Conservation (phyloP, 768 basidiomycete genomes). For the Macrolepiota albuminosa region DNA sequence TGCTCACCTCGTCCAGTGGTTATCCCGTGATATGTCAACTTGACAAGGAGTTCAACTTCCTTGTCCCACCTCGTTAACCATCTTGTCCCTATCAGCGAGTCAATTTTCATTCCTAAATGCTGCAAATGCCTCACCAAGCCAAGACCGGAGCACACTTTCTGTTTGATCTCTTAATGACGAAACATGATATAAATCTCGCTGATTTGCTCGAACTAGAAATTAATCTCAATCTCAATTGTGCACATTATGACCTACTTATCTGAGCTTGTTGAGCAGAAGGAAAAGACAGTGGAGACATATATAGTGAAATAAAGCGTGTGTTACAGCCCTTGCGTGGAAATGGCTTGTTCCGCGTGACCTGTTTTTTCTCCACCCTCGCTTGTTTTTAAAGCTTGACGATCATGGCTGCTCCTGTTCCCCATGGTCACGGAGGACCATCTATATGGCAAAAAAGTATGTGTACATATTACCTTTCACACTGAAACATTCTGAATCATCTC, state of each 20-base stretch:
- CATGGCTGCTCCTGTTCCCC: slow-evolving; percentile 22
- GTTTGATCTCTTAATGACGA: slow-evolving; percentile 70
- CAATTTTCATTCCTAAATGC: background rate
- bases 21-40: slow-evolving; percentile 67
- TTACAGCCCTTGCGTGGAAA: background rate
- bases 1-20: slow-evolving; percentile 68
- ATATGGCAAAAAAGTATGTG: slow-evolving; percentile 73
- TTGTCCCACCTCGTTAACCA: slow-evolving; percentile 79
- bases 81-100: slow-evolving; percentile 57
- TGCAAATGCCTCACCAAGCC: slow-evolving; percentile 54
- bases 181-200: slow-evolving; percentile 77
- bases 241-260: slow-evolving; percentile 53
- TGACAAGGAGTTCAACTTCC: slow-evolving; percentile 67
- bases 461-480: background rate
- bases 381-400: slow-evolving; percentile 2
- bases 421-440: slow-evolving; percentile 47
- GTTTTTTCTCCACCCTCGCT: slow-evolving; percentile 7
- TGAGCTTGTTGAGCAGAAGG: slow-evolving; percentile 82
- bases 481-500: slow-evolving; percentile 4
- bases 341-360: slow-evolving; percentile 9
- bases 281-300: slow-evolving; percentile 40
- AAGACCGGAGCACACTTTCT: slow-evolving; percentile 68
- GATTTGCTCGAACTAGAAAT: slow-evolving; percentile 72
- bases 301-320: background rate
- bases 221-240: slow-evolving; percentile 8